A percentile compares a stretch with the other conserved stretches of the same genome.
Conservation (phyloP, 495 filamentous ascomycete species). For the Penicillium lividum region DNA sequence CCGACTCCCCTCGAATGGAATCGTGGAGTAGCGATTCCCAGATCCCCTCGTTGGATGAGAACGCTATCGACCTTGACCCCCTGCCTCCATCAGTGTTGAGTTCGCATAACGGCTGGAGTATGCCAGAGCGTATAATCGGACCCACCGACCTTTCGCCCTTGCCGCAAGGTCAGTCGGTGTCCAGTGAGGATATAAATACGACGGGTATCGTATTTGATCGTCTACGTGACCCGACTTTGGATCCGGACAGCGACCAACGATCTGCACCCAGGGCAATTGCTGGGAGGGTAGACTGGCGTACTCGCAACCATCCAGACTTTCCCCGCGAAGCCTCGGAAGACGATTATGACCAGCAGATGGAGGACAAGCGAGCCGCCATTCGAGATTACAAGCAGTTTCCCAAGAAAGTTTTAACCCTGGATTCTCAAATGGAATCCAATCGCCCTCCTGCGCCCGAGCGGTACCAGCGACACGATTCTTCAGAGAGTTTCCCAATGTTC, state of each 20-base stretch:
- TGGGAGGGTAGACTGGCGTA: conserved; percentile 44
- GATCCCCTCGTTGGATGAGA: conserved; percentile 35
- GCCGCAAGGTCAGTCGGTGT: conserved; percentile 29
- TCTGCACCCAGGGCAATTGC: conserved; percentile 49
- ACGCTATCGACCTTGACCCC: conserved; percentile 39
- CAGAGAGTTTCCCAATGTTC: conserved; percentile 81
- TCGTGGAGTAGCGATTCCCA: conserved; percentile 36
- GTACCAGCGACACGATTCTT: conserved; percentile 67
- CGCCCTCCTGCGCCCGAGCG: conserved; percentile 39
- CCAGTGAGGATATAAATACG: conserved; percentile 27
- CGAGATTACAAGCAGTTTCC: conserved; percentile 47
- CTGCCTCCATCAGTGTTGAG: conserved; percentile 48
- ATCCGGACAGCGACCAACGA: conserved; percentile 37
- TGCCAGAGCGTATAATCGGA: conserved; percentile 32
- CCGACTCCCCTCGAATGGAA: conserved; percentile 41
- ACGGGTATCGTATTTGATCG: conserved; percentile 24
- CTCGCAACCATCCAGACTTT: conserved; percentile 28
- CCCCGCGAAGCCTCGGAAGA: conserved; percentile 36
- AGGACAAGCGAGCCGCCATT: conserved; percentile 46
- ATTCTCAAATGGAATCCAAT: conserved; percentile 34
- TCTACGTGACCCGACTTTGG: conserved; percentile 24
- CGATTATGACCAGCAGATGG: conserved; percentile 45
- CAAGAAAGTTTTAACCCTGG: conserved; percentile 47
- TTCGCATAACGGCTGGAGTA: conserved; percentile 41
- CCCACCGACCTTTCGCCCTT: conserved; percentile 18